Conservation (phyloP, 129 eudicot species). For the Tagetes patula region DNA sequence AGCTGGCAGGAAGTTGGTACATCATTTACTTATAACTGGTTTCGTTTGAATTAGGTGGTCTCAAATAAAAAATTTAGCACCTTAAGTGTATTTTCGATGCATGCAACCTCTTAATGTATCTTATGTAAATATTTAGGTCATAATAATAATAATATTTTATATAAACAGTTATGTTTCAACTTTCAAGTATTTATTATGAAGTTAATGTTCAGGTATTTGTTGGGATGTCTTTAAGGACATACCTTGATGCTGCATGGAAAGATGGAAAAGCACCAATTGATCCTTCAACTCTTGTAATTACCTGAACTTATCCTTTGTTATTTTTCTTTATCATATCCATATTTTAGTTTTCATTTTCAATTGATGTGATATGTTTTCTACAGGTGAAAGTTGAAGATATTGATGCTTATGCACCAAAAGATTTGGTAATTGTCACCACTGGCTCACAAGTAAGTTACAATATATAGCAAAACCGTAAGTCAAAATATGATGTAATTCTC, state of each 20-base stretch:
- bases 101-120: neutral
- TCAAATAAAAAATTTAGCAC: neutral
- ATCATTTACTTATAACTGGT: conserved; percentile 10
- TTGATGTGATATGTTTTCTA: conserved; percentile 2
- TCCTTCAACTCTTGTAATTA: conserved; percentile 89
- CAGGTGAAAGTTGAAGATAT: conserved; percentile 98
- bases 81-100: neutral
- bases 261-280: conserved; percentile 99
- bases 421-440: conserved; percentile 90
- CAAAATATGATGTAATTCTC: neutral
- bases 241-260: conserved; percentile 97
- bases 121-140: neutral
- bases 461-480: neutral
- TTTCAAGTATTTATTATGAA: conserved; percentile 1
- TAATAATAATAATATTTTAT: neutral
- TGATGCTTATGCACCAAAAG: conserved; percentile 92
- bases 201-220: conserved; percentile 71
- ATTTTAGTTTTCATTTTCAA: conserved; percentile 12
- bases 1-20: conserved; percentile 96
- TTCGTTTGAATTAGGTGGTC: neutral
- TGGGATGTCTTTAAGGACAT: conserved; percentile 96
- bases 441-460: conserved; percentile 84
- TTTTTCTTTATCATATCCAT: neutral
- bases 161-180: neutral
- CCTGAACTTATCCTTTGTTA: conserved; percentile 6